Evolutionary conservation across 345 rosid species (phyloP).

Genomic region (Corymbia maculata): DNA sequence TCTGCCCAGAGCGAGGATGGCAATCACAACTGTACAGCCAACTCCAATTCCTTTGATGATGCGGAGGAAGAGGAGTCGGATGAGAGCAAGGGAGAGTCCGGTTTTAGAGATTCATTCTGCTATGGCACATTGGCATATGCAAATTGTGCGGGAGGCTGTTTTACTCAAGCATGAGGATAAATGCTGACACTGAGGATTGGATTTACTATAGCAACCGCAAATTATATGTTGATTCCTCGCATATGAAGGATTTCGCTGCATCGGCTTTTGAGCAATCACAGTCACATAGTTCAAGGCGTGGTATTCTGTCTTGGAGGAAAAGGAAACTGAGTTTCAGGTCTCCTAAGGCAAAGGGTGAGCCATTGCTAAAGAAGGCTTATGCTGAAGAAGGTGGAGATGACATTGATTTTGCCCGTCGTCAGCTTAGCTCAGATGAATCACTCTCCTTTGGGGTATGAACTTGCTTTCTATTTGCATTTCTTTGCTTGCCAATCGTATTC

Average conservation of each 20-base stretch:
- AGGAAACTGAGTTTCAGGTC: constrained; percentile 84
- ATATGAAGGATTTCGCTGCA: constrained; percentile 23
- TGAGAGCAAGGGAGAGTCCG: constrained; percentile 44
- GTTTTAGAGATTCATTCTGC: constrained; percentile 53
- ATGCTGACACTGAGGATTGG: constrained; percentile 60
- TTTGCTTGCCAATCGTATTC: constrained; percentile 7
- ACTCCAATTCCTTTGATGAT: constrained; percentile 66
- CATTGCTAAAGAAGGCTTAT: constrained; percentile 80
- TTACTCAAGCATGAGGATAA: constrained; percentile 31
- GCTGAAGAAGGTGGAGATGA: constrained; percentile 98
- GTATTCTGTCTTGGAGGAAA: constrained; percentile 77
- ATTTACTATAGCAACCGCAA: constrained; percentile 67
- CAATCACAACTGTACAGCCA: constrained; percentile 52
- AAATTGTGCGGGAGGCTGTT: constrained; percentile 58
- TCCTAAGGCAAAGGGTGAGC: constrained; percentile 81
- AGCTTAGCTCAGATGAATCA: constrained; percentile 80
- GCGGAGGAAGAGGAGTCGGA: constrained; percentile 62
- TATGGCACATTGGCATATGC: constrained; percentile 73
- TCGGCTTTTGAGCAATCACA: constrained; percentile 31
- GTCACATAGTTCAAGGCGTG: constrained; percentile 42
- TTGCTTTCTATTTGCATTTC: background rate
- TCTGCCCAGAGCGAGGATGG: constrained; percentile 59
- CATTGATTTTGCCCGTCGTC: constrained; percentile 89
- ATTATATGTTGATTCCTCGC: constrained; percentile 39
- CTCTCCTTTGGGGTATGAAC: constrained; percentile 35